Evolutionary conservation across 1,284 basidiomycete genomes (phyloP).

Genomic region (Fomitopsis palustris): DNA sequence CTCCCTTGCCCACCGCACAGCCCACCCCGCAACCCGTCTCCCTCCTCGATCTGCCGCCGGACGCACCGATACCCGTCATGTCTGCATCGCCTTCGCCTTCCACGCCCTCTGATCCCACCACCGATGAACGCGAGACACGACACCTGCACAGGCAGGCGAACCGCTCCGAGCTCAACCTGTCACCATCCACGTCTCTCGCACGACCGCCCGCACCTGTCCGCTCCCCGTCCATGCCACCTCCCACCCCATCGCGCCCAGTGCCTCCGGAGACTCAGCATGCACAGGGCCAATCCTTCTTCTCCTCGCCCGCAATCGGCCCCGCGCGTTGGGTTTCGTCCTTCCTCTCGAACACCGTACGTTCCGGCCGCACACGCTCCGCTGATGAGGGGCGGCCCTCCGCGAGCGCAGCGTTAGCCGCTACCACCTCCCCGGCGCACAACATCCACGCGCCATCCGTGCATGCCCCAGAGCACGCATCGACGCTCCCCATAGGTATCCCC

Average conservation of each 20-base stretch:
- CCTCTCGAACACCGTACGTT: slow-evolving; percentile 35
- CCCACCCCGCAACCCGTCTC: background rate
- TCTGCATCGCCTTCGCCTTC: background rate
- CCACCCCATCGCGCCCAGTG: slow-evolving; percentile 23
- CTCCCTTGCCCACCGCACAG: background rate
- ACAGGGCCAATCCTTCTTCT: slow-evolving; percentile 30
- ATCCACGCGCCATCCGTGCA: slow-evolving; percentile 5
- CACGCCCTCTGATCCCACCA: background rate
- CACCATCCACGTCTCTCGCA: slow-evolving; percentile 10
- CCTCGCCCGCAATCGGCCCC: slow-evolving; percentile 29
- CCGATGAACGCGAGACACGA: slow-evolving; percentile 2
- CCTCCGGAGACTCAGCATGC: slow-evolving; percentile 27
- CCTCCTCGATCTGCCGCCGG: slow-evolving; percentile 1
- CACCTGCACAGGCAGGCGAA: slow-evolving; percentile 1
- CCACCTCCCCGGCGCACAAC: no score
- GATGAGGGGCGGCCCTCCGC: slow-evolving; percentile 5
- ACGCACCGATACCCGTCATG: background rate
- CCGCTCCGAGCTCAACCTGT: slow-evolving; percentile 8
- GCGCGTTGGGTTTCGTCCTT: slow-evolving; percentile 37
- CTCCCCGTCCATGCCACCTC: slow-evolving; percentile 30
- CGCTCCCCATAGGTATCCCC: slow-evolving; percentile 26
- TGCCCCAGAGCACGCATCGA: slow-evolving; percentile 15
- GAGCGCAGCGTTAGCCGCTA: no score
- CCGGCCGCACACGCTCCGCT: slow-evolving; percentile 35
- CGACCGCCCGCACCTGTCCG: slow-evolving; percentile 10